These are phyloP conservation scores for Rhodofomes roseus DNA, from an alignment of 1,284 basidiomycete species.

Conservation along the genomic window DNA sequence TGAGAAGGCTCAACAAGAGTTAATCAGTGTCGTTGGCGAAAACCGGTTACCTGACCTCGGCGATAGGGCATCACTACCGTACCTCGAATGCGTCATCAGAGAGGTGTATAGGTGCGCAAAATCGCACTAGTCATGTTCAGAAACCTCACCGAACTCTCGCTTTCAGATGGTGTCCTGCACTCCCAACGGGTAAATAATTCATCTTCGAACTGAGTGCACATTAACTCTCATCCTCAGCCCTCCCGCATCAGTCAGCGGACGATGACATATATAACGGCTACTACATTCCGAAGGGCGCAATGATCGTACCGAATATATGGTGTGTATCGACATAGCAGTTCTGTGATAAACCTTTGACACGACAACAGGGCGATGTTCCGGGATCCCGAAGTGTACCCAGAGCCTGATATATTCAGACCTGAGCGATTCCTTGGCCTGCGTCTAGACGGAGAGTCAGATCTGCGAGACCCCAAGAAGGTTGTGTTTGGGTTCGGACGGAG, in stretches of 20 bases:
- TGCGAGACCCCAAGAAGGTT: conserved; percentile 10
- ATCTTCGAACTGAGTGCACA: not conserved
- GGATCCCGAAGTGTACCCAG: conserved; percentile 17
- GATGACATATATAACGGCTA: conserved; percentile 21
- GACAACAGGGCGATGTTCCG: not conserved
- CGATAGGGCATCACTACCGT: conserved; percentile 28
- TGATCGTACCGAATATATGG: conserved; percentile 21
- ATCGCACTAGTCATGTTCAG: too few relatives aligned
- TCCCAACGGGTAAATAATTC: not conserved
- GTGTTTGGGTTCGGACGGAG: conserved; percentile 24
- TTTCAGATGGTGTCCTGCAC: not conserved
- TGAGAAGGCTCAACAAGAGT: conserved; percentile 27
- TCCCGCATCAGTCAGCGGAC: conserved; percentile 17
- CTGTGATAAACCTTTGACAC: conserved; percentile 11
- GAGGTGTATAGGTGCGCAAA: conserved; percentile 24
- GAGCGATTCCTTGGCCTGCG: conserved; percentile 17
- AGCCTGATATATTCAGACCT: conserved; percentile 18
- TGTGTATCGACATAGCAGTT: not conserved
- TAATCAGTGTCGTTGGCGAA: conserved; percentile 28
- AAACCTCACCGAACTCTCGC: too few relatives aligned
- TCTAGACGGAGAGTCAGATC: conserved; percentile 6
- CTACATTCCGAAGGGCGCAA: conserved; percentile 18
- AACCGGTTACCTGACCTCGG: conserved; percentile 27
- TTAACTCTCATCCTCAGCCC: not conserved
- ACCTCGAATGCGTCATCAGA: conserved; percentile 28